Percentiles rank a stretch among this genome's conserved stretches.
These are phyloP conservation scores for Eragrostis tef DNA, from an alignment of 202 grass and related monocot species.

Conservation along the genomic window DNA sequence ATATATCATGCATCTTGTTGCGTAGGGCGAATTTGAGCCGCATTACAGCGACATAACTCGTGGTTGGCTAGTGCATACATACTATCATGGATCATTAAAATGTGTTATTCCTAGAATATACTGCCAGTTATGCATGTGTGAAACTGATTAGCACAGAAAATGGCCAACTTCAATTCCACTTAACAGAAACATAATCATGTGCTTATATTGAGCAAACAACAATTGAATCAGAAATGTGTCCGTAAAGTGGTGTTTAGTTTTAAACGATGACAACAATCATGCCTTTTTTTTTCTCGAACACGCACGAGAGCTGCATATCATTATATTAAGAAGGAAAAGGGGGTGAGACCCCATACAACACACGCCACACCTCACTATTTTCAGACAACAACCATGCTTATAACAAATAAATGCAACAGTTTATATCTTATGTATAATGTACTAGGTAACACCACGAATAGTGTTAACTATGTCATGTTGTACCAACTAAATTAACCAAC, in stretches of 20 bases:
- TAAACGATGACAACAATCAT: background rate
- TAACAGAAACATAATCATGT: slow-evolving; percentile 10
- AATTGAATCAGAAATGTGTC: slow-evolving; percentile 33
- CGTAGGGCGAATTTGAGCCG: background rate
- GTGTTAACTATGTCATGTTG: slow-evolving; percentile 14
- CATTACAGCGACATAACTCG: background rate
- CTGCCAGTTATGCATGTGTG: slow-evolving; percentile 33
- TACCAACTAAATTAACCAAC: background rate
- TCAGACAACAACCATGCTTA: too few relatives aligned
- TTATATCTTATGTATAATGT: background rate
- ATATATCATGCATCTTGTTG: slow-evolving; percentile 9
- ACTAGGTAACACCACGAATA: slow-evolving; percentile 10
- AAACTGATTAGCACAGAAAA: slow-evolving; percentile 4
- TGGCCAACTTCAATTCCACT: background rate
- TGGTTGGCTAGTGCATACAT: slow-evolving; percentile 12
- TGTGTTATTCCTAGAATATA: slow-evolving; percentile 26
- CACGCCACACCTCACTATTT: too few relatives aligned
- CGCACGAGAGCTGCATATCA: too few relatives aligned
- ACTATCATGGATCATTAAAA: slow-evolving; percentile 3
- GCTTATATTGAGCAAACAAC: background rate
- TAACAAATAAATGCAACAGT: slow-evolving; percentile 3
- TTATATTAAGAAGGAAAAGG: too few relatives aligned
- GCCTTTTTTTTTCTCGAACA: too few relatives aligned
- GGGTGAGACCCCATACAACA: too few relatives aligned
- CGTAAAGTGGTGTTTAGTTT: slow-evolving; percentile 2